These are phyloP conservation scores for Nothophoma quercina DNA, from an alignment of 2,329 filamentous ascomycete species.

Conservation along the genomic window DNA sequence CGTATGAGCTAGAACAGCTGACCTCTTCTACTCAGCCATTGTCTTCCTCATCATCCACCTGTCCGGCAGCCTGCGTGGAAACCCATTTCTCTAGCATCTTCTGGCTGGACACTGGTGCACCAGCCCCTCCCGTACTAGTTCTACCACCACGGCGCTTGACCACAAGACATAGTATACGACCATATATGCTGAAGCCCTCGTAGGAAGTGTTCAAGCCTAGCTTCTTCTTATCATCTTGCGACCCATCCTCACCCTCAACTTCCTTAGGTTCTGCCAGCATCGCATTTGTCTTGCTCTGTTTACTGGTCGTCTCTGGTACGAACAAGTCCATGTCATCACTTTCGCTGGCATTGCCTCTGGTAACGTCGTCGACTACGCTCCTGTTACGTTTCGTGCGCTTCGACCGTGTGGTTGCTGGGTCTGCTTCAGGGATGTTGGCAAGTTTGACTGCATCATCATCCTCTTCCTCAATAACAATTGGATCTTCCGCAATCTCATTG, in stretches of 20 bases:
- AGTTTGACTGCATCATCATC: slow-evolving; percentile 64
- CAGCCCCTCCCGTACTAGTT: slow-evolving; percentile 24
- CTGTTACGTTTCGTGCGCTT: slow-evolving; percentile 26
- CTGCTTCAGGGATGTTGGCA: slow-evolving; percentile 63
- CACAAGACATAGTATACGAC: slow-evolving; percentile 88
- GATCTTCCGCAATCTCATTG: slow-evolving; percentile 54
- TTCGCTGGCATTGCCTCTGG: slow-evolving; percentile 26
- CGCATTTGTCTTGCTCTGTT: slow-evolving; percentile 30
- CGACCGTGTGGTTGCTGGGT: slow-evolving; percentile 20
- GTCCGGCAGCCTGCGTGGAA: slow-evolving; percentile 51
- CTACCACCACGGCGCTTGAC: slow-evolving; percentile 71
- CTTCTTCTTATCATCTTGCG: slow-evolving; percentile 90
- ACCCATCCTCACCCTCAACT: slow-evolving; percentile 31
- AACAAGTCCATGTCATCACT: slow-evolving; percentile 47
- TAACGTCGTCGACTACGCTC: slow-evolving; percentile 18
- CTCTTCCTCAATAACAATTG: slow-evolving; percentile 61
- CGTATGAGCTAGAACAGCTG: background rate
- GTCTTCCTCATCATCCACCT: slow-evolving; percentile 47
- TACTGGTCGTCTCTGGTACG: slow-evolving; percentile 24
- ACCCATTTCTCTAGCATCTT: slow-evolving; percentile 54
- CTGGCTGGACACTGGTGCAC: slow-evolving; percentile 40
- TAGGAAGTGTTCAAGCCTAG: slow-evolving; percentile 84
- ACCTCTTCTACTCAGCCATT: slow-evolving; percentile 28
- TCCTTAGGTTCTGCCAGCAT: slow-evolving; percentile 19
- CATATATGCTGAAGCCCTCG: slow-evolving; percentile 95